Evolutionary conservation across 129 eudicot species (phyloP).

Genomic region (Ambrosia trifida): DNA sequence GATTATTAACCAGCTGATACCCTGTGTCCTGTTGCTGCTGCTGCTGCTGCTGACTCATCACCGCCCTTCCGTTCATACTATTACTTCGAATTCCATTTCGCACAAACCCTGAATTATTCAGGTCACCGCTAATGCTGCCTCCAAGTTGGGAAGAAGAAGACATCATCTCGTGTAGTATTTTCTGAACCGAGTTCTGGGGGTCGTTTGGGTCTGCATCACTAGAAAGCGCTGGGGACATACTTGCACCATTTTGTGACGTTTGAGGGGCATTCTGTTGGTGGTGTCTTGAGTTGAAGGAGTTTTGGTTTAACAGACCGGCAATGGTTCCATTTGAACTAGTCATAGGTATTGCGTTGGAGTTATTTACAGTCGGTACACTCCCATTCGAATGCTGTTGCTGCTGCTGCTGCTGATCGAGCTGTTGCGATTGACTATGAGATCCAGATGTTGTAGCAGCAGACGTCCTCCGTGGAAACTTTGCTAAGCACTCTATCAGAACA

Average conservation of each 20-base stretch:
- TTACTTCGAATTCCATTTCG: too few species aligned
- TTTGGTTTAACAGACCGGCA: conserved; percentile 21
- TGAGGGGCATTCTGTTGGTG: not conserved
- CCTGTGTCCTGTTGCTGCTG: too few species aligned
- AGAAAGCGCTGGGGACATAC: conserved; percentile 4
- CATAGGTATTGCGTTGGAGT: conserved; percentile 7
- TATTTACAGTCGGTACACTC: conserved; percentile 13
- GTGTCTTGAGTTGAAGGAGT: conserved; percentile 24
- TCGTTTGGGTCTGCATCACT: conserved; percentile 14
- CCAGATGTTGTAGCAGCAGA: conserved; percentile 17
- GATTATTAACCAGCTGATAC: too few species aligned
- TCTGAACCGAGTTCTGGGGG: conserved; percentile 24
- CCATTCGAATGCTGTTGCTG: conserved; percentile 7
- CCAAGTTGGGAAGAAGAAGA: conserved; percentile 11
- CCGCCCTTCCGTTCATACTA: too few species aligned
- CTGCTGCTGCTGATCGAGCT: conserved; percentile 3
- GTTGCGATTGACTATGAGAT: conserved; percentile 21
- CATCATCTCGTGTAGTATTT: conserved; percentile 29
- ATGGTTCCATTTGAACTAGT: conserved; percentile 22
- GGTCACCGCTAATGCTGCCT: too few species aligned
- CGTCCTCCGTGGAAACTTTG: conserved; percentile 20
- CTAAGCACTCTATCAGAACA: conserved; percentile 17
- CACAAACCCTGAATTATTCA: too few species aligned
- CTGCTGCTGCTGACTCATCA: too few species aligned
- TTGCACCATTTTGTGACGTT: conserved; percentile 18